Evolutionary conservation across 2,329 filamentous ascomycete species (phyloP).

Genomic region (Paracamarosporium sp.): DNA sequence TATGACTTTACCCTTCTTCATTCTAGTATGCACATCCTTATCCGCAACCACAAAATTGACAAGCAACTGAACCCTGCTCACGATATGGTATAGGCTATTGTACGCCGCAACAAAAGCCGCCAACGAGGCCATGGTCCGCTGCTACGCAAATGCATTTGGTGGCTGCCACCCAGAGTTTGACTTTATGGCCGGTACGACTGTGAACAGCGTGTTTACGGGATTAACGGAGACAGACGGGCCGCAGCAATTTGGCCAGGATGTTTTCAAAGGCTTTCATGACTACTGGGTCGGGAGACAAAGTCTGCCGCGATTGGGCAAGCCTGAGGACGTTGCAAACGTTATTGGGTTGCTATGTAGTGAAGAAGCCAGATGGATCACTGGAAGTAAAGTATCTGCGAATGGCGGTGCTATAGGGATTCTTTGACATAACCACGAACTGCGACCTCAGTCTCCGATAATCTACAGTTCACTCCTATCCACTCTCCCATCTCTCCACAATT

Average conservation of each 20-base stretch:
- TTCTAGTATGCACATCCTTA: too few relatives aligned
- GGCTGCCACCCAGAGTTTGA: too few relatives aligned
- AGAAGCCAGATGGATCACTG: neutral
- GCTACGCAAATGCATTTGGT: too few relatives aligned
- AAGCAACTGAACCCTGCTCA: too few relatives aligned
- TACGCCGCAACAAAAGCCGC: too few relatives aligned
- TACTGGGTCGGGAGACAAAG: neutral
- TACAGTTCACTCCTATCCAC: conserved; percentile 4
- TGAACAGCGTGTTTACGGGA: neutral
- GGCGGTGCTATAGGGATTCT: neutral
- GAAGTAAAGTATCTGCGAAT: neutral
- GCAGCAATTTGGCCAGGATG: neutral
- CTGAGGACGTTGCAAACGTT: neutral
- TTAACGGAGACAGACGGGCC: neutral
- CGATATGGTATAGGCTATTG: too few relatives aligned
- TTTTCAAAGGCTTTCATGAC: neutral
- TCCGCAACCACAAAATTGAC: too few relatives aligned
- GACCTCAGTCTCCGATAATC: neutral
- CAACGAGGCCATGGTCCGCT: too few relatives aligned
- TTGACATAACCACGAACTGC: neutral
- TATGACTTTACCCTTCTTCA: too few relatives aligned
- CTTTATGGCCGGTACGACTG: too few relatives aligned
- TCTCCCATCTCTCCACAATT: neutral
- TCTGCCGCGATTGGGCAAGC: neutral
- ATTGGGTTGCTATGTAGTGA: neutral